These are phyloP conservation scores for Epichloe sylvatica DNA, from an alignment of 2,329 filamentous ascomycete genomes.

Conservation along the genomic window DNA sequence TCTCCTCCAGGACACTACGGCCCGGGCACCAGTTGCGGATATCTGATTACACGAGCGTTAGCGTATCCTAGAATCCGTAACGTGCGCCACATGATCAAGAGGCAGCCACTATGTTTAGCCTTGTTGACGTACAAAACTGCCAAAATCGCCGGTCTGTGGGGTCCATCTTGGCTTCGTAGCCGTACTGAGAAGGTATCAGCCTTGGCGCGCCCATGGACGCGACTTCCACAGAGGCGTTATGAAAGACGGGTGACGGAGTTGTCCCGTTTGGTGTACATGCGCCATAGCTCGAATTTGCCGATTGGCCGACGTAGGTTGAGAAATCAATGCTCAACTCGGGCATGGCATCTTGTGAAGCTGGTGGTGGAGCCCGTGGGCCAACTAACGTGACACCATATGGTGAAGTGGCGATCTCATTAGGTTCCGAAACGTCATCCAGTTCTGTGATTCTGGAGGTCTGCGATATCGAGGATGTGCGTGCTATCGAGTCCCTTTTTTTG, in stretches of 20 bases:
- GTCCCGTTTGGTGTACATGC: not conserved
- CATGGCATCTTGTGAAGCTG: not conserved
- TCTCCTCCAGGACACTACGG: conserved; percentile 22
- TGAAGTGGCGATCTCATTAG: not conserved
- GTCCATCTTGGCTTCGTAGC: conserved; percentile 20
- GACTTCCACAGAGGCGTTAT: not conserved
- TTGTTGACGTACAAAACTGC: conserved; percentile 19
- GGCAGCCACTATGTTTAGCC: not conserved
- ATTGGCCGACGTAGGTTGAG: not conserved
- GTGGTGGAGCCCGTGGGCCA: not conserved
- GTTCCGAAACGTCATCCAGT: not conserved
- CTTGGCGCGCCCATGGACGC: conserved; percentile 4
- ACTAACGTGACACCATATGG: not conserved
- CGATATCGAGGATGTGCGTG: not conserved
- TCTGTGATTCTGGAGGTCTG: conserved; percentile 2
- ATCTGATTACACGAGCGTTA: conserved; percentile 13
- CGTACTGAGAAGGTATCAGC: conserved; percentile 17
- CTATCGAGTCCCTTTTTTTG: not conserved
- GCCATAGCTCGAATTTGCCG: not conserved
- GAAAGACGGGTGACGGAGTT: not conserved
- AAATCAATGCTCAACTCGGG: not conserved
- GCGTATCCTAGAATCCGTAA: not conserved
- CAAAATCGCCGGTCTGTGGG: conserved; percentile 19
- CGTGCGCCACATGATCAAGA: not conserved
- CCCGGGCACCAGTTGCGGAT: conserved; percentile 27